These are phyloP conservation scores for Bruguiera hainesii DNA, from an alignment of 441 rosid species.

Conservation along the genomic window DNA sequence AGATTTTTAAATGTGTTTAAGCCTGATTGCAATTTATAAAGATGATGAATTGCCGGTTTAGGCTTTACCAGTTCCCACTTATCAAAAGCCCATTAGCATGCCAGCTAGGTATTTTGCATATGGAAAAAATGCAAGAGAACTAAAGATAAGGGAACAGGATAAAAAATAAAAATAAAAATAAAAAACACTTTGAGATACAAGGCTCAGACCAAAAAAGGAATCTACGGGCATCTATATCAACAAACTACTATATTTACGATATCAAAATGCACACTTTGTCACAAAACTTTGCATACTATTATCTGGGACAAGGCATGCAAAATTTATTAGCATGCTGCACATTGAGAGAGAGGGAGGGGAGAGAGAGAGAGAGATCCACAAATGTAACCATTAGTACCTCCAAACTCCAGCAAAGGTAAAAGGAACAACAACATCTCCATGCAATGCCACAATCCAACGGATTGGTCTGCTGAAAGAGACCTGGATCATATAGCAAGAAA, in stretches of 20 bases:
- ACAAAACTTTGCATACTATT: not conserved
- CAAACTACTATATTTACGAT: too few species aligned
- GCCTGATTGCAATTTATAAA: not conserved
- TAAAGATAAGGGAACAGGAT: not conserved
- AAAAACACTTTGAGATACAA: not conserved
- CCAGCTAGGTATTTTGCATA: not conserved
- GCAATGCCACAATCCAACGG: conserved; percentile 96
- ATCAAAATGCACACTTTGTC: not conserved
- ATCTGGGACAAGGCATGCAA: not conserved
- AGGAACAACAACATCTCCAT: conserved; percentile 80
- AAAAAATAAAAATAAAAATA: not conserved
- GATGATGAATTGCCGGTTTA: not conserved
- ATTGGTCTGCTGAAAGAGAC: conserved; percentile 87
- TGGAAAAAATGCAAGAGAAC: not conserved
- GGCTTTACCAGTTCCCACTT: not conserved
- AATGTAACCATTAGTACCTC: conserved; percentile 49
- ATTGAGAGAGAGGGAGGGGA: not conserved
- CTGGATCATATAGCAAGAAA: conserved; percentile 36
- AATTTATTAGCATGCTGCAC: not conserved
- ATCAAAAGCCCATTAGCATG: not conserved
- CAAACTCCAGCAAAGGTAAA: conserved; percentile 79
- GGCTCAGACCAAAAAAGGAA: not conserved
- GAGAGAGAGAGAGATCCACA: conserved; percentile 9
- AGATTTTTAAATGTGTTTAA: not conserved
- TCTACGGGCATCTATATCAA: too few species aligned